phyloP scores from a whole-genome alignment of 495 filamentous ascomycete species.

The Delitschia confertaspora region DNA sequence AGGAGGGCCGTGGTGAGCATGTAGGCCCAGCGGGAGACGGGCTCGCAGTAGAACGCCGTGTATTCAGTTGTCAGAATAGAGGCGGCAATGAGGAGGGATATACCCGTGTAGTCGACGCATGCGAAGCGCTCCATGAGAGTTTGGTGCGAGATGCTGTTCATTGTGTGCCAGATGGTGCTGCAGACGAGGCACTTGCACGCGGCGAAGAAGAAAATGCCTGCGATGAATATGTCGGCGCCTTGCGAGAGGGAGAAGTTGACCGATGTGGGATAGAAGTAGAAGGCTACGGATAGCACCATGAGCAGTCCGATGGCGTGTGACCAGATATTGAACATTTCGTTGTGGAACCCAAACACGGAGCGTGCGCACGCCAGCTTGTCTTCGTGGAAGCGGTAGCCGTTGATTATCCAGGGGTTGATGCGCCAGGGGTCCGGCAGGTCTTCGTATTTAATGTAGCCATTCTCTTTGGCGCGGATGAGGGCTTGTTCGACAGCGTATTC shows the following conservation, averaged over 20 bases:
- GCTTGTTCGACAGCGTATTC: conserved; percentile 56
- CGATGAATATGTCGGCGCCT: conserved; percentile 77
- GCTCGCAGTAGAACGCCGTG: conserved; percentile 97
- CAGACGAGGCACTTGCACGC: conserved; percentile 94
- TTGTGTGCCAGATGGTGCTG: conserved; percentile 95
- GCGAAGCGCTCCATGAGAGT: conserved; percentile 88
- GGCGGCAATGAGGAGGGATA: conserved; percentile 89
- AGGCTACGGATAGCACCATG: conserved; percentile 78
- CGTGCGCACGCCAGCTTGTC: conserved; percentile 77
- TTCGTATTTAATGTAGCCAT: conserved; percentile 77
- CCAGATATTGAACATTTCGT: conserved; percentile 98
- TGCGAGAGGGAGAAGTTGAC: conserved; percentile 79
- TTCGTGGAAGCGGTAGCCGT: conserved; percentile 87
- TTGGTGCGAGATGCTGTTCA: conserved; percentile 89
- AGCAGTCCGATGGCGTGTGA: conserved; percentile 81
- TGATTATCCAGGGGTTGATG: conserved; percentile 85
- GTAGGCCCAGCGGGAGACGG: conserved; percentile 76
- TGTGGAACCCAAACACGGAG: conserved; percentile 74
- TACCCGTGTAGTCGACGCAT: conserved; percentile 97
- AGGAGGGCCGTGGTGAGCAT: conserved; percentile 72
- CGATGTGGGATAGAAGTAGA: conserved; percentile 89
- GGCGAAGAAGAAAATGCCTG: conserved; percentile 92
- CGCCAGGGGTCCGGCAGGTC: conserved; percentile 89
- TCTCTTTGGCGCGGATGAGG: conserved; percentile 65
- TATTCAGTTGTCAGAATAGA: conserved; percentile 98